These are phyloP conservation scores for Globisporangium parvum DNA, from an alignment of 352 stramenopile genomes.

Conservation along the genomic window DNA sequence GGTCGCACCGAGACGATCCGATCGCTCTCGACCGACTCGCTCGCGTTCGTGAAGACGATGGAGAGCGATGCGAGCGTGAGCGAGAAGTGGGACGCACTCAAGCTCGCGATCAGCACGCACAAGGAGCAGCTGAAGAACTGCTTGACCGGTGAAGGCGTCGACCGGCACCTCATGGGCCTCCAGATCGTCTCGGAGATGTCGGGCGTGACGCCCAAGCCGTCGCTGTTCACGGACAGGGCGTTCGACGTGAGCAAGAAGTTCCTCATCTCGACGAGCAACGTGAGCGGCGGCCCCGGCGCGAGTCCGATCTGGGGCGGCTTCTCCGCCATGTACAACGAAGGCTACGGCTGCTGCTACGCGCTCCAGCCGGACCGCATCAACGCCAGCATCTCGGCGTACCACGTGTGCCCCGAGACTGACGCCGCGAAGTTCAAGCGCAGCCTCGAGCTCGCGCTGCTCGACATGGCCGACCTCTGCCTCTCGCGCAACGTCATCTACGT, in stretches of 20 bases:
- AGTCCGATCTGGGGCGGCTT: conserved; percentile 97
- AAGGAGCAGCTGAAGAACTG: conserved; percentile 87
- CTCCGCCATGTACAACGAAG: conserved; percentile 92
- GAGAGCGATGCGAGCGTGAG: conserved; percentile 48
- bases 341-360: conserved; percentile 95
- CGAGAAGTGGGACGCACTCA: conserved; percentile 86
- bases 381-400: conserved; percentile 93
- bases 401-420: conserved; percentile 72
- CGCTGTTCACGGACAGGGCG: conserved; percentile 91
- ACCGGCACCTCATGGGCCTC: conserved; percentile 95
- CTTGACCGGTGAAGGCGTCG: conserved; percentile 86
- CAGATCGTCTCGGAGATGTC: conserved; percentile 92
- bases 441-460: conserved; percentile 91
- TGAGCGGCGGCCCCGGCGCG: conserved; percentile 89
- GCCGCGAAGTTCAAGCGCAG: conserved; percentile 85
- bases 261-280: conserved; percentile 94
- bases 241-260: conserved; percentile 94
- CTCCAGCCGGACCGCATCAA: conserved; percentile 93
- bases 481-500: conserved; percentile 88
- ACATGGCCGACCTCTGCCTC: conserved; percentile 93
- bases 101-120: conserved; percentile 87
- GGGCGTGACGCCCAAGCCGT: conserved; percentile 80
- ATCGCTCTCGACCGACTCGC: conserved; percentile 85
- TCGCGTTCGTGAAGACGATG: conserved; percentile 91
- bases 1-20: conserved; percentile 92